A percentile compares a stretch with the other conserved stretches of the same genome.
phyloP scores from a whole-genome alignment of 345 rosid species.

The Brassica nigra region DNA sequence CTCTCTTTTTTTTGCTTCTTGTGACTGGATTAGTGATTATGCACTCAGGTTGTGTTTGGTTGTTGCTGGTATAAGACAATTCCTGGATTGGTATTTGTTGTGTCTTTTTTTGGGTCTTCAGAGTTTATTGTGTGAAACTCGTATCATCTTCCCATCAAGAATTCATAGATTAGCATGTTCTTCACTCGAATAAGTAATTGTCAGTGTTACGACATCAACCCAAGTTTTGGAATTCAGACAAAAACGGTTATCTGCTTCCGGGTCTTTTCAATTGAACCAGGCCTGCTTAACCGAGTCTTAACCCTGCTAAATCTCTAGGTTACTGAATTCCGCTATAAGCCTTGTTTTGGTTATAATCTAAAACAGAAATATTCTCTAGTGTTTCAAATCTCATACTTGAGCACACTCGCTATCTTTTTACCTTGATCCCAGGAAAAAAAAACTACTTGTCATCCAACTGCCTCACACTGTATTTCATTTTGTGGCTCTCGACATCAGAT shows the following conservation, averaged over 20 bases:
- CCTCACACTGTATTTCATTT: no score
- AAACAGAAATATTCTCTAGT: neutral
- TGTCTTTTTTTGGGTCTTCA: neutral
- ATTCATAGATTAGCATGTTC: neutral
- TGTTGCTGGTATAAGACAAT: conserved; percentile 12
- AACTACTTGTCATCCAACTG: no score
- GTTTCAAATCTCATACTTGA: neutral
- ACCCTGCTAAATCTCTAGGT: neutral
- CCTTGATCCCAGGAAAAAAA: neutral
- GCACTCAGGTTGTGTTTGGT: conserved; percentile 7
- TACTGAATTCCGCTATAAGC: neutral
- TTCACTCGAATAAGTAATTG: neutral
- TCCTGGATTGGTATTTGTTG: conserved; percentile 11
- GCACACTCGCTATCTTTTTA: neutral
- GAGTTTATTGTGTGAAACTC: neutral
- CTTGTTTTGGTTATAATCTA: neutral
- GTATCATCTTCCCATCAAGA: neutral
- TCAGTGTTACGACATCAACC: neutral
- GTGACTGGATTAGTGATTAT: conserved; percentile 12
- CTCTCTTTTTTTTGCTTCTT: neutral
- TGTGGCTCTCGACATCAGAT: neutral
- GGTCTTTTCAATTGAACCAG: neutral
- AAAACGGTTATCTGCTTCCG: neutral
- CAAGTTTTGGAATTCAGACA: neutral
- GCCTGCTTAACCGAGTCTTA: neutral